Evolutionary conservation across 305 asterid species (phyloP).

Genomic region (Solanum hybrid): DNA sequence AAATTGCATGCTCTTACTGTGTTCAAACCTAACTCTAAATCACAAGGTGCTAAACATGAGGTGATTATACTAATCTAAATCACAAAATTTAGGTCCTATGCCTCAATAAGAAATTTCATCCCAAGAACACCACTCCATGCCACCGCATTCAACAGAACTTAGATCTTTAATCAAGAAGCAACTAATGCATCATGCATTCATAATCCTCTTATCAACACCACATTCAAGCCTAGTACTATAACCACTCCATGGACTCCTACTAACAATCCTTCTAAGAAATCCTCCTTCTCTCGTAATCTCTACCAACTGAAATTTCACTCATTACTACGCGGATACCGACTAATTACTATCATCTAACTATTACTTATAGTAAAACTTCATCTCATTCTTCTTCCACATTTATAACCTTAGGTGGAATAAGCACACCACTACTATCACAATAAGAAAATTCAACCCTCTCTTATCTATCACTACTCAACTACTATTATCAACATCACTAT

Average conservation of each 20-base stretch:
- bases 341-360: neutral
- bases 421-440: neutral
- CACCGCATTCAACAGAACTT: neutral
- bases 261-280: neutral
- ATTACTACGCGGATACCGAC: accelerated
- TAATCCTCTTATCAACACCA: neutral
- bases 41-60: neutral
- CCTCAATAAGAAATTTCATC: neutral
- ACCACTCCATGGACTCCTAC: neutral
- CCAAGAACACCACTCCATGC: neutral
- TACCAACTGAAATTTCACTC: neutral
- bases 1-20: neutral
- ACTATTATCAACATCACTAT: neutral
- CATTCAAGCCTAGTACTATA: neutral
- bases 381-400: neutral
- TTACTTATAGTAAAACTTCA: neutral
- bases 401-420: neutral
- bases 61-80: neutral
- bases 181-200: neutral
- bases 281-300: neutral
- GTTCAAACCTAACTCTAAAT: neutral
- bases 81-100: neutral
- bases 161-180: neutral
- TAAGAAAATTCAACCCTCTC: neutral
- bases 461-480: neutral